These are phyloP conservation scores for Penicillium palitans DNA, from an alignment of 2,329 filamentous ascomycete species.

Conservation along the genomic window DNA sequence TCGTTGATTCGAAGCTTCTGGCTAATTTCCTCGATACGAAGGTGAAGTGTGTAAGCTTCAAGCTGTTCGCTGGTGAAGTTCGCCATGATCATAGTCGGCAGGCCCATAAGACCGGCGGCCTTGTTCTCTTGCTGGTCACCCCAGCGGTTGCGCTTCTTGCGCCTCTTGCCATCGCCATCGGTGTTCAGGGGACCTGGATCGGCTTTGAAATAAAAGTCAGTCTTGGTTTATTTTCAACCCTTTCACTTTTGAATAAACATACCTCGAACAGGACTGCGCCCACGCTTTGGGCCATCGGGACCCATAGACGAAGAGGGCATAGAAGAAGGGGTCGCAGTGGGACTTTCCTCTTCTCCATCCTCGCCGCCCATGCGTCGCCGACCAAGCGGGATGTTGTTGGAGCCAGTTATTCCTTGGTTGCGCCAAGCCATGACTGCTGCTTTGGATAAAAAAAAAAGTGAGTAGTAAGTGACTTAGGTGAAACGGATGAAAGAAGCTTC, in stretches of 20 bases:
- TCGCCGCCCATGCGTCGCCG: conserved; percentile 76
- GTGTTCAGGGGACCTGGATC: conserved; percentile 47
- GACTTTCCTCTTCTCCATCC: conserved; percentile 52
- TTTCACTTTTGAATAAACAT: conserved; percentile 37
- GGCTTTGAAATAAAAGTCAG: conserved; percentile 26
- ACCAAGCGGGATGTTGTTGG: conserved; percentile 95
- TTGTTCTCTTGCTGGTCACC: conserved; percentile 98
- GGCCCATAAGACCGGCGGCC: conserved; percentile 93
- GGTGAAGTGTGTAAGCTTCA: conserved; percentile 91
- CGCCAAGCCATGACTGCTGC: conserved; percentile 60
- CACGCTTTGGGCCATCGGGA: conserved; percentile 67
- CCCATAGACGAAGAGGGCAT: conserved; percentile 34
- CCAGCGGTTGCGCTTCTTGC: conserved; percentile 99
- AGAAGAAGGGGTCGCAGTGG: conserved; percentile 48
- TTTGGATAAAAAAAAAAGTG: conserved; percentile 15
- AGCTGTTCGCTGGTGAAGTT: conserved; percentile 99
- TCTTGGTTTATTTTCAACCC: conserved; percentile 20
- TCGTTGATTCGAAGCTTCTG: conserved; percentile 99
- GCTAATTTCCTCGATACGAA: conserved; percentile 98
- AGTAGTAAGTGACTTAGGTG: conserved; percentile 12
- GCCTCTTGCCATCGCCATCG: conserved; percentile 74
- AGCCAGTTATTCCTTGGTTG: conserved; percentile 84
- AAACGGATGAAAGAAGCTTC: conserved; percentile 11
- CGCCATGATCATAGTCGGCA: conserved; percentile 92
- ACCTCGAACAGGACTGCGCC: conserved; percentile 86